These are phyloP conservation scores for Geranium brycei DNA, from an alignment of 345 rosid species.

Conservation along the genomic window DNA sequence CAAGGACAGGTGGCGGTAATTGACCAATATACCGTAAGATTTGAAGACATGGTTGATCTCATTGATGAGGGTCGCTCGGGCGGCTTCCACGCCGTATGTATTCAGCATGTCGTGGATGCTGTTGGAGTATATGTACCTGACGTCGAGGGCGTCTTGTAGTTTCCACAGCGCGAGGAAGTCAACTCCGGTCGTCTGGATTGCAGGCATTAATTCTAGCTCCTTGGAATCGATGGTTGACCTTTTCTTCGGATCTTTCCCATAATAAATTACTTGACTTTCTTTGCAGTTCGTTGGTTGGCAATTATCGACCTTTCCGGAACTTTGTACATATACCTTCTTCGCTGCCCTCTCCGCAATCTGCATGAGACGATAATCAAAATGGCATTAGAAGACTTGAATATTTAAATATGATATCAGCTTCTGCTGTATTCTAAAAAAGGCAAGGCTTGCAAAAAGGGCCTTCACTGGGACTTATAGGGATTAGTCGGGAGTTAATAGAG, in stretches of 20 bases:
- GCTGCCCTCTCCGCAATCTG: conserved; percentile 79
- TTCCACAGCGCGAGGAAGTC: conserved; percentile 61
- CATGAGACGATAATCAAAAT: conserved; percentile 1
- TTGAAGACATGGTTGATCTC: conserved; percentile 73
- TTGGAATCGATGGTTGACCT: conserved; percentile 40
- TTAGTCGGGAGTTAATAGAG: too few relatives aligned
- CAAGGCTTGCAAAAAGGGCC: too few relatives aligned
- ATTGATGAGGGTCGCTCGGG: conserved; percentile 73
- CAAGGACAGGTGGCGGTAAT: conserved; percentile 58
- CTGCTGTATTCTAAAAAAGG: too few relatives aligned
- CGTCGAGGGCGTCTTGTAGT: conserved; percentile 59
- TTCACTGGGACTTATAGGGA: too few relatives aligned
- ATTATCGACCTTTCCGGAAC: conserved; percentile 57
- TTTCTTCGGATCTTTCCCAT: conserved; percentile 60
- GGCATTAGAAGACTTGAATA: not conserved
- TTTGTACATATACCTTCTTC: conserved; percentile 72
- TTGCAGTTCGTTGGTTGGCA: conserved; percentile 34
- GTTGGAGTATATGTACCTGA: conserved; percentile 70
- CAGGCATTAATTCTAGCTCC: conserved; percentile 45
- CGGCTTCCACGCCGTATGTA: conserved; percentile 89
- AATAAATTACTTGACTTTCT: conserved; percentile 67
- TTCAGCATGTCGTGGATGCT: conserved; percentile 61
- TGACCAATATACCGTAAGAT: conserved; percentile 71
- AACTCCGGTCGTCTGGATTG: conserved; percentile 59
- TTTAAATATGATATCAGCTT: too few relatives aligned